Evolutionary conservation across 2,329 filamentous ascomycete genomes (phyloP).

Genomic region (Tolypocladium inflatum): DNA sequence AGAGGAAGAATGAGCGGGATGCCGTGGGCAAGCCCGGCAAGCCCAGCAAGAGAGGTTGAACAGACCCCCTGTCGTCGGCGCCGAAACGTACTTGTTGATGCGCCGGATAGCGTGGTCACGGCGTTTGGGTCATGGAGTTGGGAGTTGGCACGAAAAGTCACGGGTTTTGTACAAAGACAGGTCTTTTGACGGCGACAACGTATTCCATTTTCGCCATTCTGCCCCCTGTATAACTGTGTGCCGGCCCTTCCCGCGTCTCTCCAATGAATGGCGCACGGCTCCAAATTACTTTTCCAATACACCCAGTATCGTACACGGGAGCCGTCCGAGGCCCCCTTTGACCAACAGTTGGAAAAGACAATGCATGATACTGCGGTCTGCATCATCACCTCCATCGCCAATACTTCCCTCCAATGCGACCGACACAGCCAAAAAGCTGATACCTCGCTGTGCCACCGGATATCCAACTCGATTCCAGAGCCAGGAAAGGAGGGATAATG

Average conservation of each 20-base stretch:
- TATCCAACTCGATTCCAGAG: background rate
- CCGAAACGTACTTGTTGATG: background rate
- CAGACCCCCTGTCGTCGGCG: background rate
- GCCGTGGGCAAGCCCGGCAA: conserved; percentile 15
- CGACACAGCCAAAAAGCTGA: background rate
- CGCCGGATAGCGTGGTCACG: conserved; percentile 2
- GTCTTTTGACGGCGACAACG: background rate
- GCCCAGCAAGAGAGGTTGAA: conserved; percentile 11
- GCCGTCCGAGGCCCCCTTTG: conserved; percentile 1
- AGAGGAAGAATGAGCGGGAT: conserved; percentile 55
- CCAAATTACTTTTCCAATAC: conserved; percentile 10
- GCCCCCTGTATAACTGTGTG: conserved; percentile 7
- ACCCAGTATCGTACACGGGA: conserved; percentile 10
- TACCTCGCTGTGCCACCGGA: background rate
- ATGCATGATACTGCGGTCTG: background rate
- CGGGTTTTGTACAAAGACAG: conserved; percentile 1
- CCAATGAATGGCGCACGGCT: conserved; percentile 8
- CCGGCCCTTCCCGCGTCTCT: conserved; percentile 6
- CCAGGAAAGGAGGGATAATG: background rate
- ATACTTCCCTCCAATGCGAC: background rate
- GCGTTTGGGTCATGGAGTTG: conserved; percentile 21
- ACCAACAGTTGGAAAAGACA: background rate
- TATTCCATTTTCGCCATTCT: conserved; percentile 4
- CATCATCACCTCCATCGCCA: background rate
- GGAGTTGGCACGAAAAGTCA: conserved; percentile 14